Evolutionary conservation across 257 asterid genomes (phyloP), one percentile per base, ranked within the genome.

Genomic region (Craterostigma plantagineum): DNA sequence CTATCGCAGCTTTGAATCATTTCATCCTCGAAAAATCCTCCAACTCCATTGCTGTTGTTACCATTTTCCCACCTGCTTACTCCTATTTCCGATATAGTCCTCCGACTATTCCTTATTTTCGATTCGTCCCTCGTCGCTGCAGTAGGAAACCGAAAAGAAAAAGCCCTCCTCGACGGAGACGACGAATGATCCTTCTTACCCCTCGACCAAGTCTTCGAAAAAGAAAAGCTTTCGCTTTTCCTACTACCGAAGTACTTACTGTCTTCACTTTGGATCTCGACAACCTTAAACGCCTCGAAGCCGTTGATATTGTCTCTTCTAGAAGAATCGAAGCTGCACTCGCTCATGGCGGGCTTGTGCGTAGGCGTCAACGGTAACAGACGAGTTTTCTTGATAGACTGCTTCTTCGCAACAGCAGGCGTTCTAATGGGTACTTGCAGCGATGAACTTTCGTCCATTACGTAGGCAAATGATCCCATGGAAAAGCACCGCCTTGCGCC

Each of bases 401-500:
- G 14, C 48, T 76, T 79, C 67, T 81, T 81, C 17, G 49, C n/a
- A n/a, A n/a, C n/a, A n/a, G n/a, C 0, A 5, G 82, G 87, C 30
- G 90, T 72, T 47, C 72, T 69, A 35, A 87, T 76, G 0, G 95
- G 93, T 1, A 87, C 98, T 62, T 72, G 85, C 14, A 87, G 59
- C 41, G 75, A 43, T 11, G 81, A 54, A 14, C 59, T 74, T 35
- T 72, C 93, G 45, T 82, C 90, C 93, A 87, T 72, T 1, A 87
- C 64, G 55, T 87, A 87, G 18, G 95, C 98, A 59, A 87, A 79
- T 27, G 98, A 82, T 7, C 95, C 95, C 98, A 87, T 82, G 0
- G 98, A 87, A 49, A 81, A 79, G 50, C 97, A 87, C 43, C 97
- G 66, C 17, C 97, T 81, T 45, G 78, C 63, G 54, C 69, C 91